Evolutionary conservation across 495 filamentous ascomycete species (phyloP).

Genomic region (Lentithecium fluviatile): DNA sequence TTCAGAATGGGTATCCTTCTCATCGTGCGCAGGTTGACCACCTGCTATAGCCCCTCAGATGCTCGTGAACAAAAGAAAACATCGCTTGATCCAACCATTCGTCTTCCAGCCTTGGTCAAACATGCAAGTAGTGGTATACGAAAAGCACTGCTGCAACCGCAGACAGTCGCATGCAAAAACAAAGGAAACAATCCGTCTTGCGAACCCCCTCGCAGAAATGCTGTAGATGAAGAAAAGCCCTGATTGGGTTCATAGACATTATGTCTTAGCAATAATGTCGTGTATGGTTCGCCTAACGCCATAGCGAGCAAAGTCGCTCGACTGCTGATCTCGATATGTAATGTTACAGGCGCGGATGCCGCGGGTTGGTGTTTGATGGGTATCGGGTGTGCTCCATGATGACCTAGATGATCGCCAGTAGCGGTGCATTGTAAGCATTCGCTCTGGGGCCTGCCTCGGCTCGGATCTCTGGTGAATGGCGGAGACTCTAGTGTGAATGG

Average conservation of each 20-base stretch:
- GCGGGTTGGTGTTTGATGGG: not conserved
- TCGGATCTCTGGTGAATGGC: not conserved
- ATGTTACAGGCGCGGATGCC: constrained; percentile 15
- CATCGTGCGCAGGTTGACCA: too few relatives aligned
- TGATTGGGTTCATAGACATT: constrained; percentile 21
- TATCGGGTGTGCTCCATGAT: not conserved
- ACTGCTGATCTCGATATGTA: constrained; percentile 13
- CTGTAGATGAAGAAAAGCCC: constrained; percentile 9
- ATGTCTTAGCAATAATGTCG: constrained; percentile 17
- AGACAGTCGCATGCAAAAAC: constrained; percentile 20
- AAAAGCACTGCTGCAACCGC: constrained; percentile 1
- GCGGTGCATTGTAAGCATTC: not conserved
- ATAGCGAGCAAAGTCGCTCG: constrained; percentile 4
- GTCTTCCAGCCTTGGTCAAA: too few relatives aligned
- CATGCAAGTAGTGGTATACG: constrained; percentile 2
- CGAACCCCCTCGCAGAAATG: constrained; percentile 15
- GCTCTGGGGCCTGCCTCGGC: not conserved
- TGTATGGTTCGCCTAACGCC: constrained; percentile 13
- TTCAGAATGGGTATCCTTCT: too few relatives aligned
- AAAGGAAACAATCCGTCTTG: not conserved
- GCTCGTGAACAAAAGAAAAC: constrained; percentile 16
- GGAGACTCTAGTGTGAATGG: not conserved
- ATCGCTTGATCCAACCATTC: too few relatives aligned
- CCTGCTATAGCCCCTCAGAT: constrained; percentile 7
- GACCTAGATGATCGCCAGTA: not conserved